Evolutionary conservation across 2,329 filamentous ascomycete species (phyloP).

Genomic region (Aureobasidium sp.): DNA sequence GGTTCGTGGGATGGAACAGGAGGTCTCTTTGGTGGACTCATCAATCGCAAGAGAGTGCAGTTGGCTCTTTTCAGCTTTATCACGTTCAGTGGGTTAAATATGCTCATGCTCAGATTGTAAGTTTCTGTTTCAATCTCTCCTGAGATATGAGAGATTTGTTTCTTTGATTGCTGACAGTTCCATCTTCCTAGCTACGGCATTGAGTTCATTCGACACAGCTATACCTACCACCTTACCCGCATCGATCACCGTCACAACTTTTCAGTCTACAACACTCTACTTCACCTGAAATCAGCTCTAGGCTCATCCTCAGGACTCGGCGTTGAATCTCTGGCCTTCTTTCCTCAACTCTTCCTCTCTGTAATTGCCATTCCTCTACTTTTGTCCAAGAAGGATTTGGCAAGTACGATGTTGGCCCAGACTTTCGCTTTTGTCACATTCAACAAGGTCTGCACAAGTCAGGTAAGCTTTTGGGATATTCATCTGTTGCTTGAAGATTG

Average conservation of each 20-base stretch:
- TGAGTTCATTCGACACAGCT: conserved; percentile 84
- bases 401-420: conserved; percentile 83
- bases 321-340: conserved; percentile 76
- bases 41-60: conserved; percentile 41
- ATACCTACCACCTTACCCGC: conserved; percentile 83
- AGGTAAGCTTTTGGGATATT: conserved; percentile 52
- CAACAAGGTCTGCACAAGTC: conserved; percentile 98
- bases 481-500: background rate
- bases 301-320: conserved; percentile 36
- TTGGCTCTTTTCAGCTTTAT: conserved; percentile 59
- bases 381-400: conserved; percentile 73
- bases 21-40: conserved; percentile 15
- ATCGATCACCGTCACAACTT: conserved; percentile 98
- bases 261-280: conserved; percentile 85
- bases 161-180: background rate
- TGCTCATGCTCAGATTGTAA: conserved; percentile 69
- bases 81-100: conserved; percentile 69
- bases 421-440: conserved; percentile 97
- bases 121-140: conserved; percentile 25
- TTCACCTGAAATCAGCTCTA: conserved; percentile 75
- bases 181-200: conserved; percentile 56
- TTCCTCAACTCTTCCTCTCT: conserved; percentile 79
- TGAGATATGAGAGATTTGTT: too few species aligned
- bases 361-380: conserved; percentile 67
- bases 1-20: conserved; percentile 5